Evolutionary conservation across 352 stramenopile genomes (phyloP), one percentile per base, ranked within the genome.

Genomic region (Globisporangium polare): DNA sequence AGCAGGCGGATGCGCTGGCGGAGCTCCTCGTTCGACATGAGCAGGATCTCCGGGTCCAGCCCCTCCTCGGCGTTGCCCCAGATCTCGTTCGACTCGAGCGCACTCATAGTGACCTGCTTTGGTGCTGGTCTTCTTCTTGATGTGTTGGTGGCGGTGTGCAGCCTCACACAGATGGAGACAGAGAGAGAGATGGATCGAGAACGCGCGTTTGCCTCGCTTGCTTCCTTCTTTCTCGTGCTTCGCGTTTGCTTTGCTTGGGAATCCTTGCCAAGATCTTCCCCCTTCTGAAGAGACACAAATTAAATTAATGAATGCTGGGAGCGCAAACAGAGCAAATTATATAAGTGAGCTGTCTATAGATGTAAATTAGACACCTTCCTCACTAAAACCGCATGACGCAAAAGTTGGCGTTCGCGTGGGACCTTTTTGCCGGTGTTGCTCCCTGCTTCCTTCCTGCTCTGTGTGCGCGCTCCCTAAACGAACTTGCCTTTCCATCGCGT

Each of bases 21-120:
- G 49, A 99, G 74, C 73, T 99, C 97, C 50, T 97, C 88, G 58
- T 94, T 97, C 22, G 89, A 94, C 93, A 99, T 98, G 73, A 92
- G 74, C 61, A 95, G 68, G 64, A 97, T 98, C 74, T 98, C 95
- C 22, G 94, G 88, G 59, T 89, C 82, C 65, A 91, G 71, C 9
- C 71, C 76, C 35, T 89, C 78, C 41, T 88, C 73, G 10, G 71
- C 68, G 63, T 47, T 60, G 33, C 75, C 77, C 78, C 76, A 87
- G 65, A 86, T 87, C 53, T 83, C 78, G 29, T 73, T 76, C 51
- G 80, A 83, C 66, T 90, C 80, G 35, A 88, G 60, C 33, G 55
- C 72, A 66, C 80, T 90, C 80, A 90, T 90, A 12, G 15, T 73
- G 18, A 18, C 35, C 41, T 33, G 43, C n/a, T 60, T 37, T 58